phyloP scores from a whole-genome alignment of 2,329 filamentous ascomycete genomes.

The Dactylellina drechsleri region DNA sequence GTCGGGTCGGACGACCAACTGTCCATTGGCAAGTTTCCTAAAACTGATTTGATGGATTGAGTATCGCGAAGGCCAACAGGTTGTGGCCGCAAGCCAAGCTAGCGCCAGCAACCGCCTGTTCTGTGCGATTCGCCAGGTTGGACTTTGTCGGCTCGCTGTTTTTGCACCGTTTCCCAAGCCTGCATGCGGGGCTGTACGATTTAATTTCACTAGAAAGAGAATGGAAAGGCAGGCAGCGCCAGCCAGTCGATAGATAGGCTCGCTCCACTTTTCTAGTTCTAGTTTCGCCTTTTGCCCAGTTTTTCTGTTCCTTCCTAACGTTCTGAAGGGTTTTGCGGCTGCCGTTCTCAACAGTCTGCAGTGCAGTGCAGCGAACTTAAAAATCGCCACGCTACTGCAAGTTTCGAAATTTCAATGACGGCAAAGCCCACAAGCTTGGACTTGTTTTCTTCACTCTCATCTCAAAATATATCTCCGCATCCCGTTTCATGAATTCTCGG shows the following conservation, averaged over 20 bases:
- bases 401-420: conserved; percentile 1
- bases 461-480: conserved; percentile 11
- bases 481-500: conserved; percentile 18
- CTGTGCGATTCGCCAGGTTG: neutral
- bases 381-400: neutral
- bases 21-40: conserved; percentile 6
- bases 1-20: no score
- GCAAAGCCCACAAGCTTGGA: neutral
- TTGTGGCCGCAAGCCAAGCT: neutral
- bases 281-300: neutral
- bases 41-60: neutral
- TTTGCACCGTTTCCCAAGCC: no score
- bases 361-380: neutral
- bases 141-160: no score
- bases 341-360: neutral
- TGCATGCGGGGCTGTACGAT: conserved; percentile 16
- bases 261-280: neutral
- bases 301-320: neutral
- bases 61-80: neutral
- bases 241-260: no score
- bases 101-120: neutral
- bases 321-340: neutral
- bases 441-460: neutral
- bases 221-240: no score
- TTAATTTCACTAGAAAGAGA: conserved; percentile 10